Percentiles rank a stretch among this genome's conserved stretches.
phyloP scores from a whole-genome alignment of 768 basidiomycete genomes.

The Tubosaeta brunneosetosa region DNA sequence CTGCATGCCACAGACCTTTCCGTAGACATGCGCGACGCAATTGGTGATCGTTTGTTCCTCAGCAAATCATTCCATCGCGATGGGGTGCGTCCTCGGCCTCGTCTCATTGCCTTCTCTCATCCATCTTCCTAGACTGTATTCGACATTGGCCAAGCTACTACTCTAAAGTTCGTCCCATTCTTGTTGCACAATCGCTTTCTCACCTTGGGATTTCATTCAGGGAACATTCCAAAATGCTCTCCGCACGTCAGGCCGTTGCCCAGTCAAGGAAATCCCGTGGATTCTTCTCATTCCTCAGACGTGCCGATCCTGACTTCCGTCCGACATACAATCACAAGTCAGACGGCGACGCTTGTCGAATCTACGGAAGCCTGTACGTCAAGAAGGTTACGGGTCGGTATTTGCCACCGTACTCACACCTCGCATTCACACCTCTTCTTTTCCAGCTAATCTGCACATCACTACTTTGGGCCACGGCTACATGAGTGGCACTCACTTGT shows the following conservation, averaged over 20 bases:
- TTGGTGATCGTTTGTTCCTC: constrained; percentile 89
- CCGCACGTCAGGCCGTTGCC: constrained; percentile 62
- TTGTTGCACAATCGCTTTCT: neutral
- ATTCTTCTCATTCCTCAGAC: constrained; percentile 54
- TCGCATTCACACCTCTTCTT: neutral
- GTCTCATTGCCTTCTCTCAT: neutral
- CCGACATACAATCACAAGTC: constrained; percentile 70
- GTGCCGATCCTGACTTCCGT: constrained; percentile 45
- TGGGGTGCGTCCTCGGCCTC: constrained; percentile 49
- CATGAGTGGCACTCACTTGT: constrained; percentile 78
- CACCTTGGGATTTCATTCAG: constrained; percentile 27
- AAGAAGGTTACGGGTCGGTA: constrained; percentile 83
- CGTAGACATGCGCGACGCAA: constrained; percentile 86
- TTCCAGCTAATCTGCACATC: constrained; percentile 83
- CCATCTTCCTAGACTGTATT: constrained; percentile 55
- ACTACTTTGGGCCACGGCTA: constrained; percentile 97
- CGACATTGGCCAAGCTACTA: constrained; percentile 74
- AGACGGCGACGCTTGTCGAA: constrained; percentile 75
- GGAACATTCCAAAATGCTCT: constrained; percentile 61
- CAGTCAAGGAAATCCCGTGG: constrained; percentile 76
- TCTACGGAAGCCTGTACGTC: constrained; percentile 76
- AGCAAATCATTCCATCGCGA: constrained; percentile 78
- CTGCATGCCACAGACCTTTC: constrained; percentile 53
- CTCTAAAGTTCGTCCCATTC: constrained; percentile 47
- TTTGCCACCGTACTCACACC: neutral